Conservation (phyloP, 768 basidiomycete genomes). For the Trametes cingulata region DNA sequence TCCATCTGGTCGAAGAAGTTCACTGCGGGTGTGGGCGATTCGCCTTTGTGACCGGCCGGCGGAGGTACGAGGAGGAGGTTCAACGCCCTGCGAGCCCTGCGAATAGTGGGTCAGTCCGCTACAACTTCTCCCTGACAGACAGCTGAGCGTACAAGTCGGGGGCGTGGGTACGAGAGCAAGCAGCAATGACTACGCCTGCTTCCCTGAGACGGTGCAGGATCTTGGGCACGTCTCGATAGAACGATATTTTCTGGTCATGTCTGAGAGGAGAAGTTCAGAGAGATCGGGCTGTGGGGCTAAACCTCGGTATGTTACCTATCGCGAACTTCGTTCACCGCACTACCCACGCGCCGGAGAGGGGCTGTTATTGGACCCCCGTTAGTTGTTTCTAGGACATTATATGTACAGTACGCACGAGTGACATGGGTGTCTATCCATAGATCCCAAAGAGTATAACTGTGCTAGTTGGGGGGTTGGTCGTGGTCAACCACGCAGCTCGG, state of each 20-base stretch:
- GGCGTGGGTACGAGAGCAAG: conserved; percentile 73
- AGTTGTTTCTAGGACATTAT: not conserved
- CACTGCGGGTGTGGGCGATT: conserved; percentile 46
- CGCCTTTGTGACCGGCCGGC: conserved; percentile 32
- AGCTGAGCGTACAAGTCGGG: conserved; percentile 57
- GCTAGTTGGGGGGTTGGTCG: conserved; percentile 7
- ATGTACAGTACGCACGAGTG: conserved; percentile 39
- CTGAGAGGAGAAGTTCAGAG: conserved; percentile 32
- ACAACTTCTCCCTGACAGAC: not conserved
- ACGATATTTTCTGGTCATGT: conserved; percentile 56
- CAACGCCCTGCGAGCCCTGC: conserved; percentile 78
- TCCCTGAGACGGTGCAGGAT: conserved; percentile 63
- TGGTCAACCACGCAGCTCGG: too few species aligned
- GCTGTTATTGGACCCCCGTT: conserved; percentile 33
- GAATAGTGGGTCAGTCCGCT: not conserved
- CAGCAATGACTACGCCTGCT: conserved; percentile 58
- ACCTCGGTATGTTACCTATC: conserved; percentile 43
- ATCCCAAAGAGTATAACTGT: conserved; percentile 83
- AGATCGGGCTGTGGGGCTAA: not conserved
- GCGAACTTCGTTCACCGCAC: conserved; percentile 48
- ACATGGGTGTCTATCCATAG: conserved; percentile 87
- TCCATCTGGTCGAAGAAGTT: conserved; percentile 70
- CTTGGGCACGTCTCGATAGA: conserved; percentile 76
- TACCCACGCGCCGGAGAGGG: conserved; percentile 51
- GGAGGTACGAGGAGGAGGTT: conserved; percentile 56